Percentiles rank a stretch among this genome's conserved stretches.
Conservation (phyloP, 768 basidiomycete genomes). For the Porphyrellus cyaneotinctus region DNA sequence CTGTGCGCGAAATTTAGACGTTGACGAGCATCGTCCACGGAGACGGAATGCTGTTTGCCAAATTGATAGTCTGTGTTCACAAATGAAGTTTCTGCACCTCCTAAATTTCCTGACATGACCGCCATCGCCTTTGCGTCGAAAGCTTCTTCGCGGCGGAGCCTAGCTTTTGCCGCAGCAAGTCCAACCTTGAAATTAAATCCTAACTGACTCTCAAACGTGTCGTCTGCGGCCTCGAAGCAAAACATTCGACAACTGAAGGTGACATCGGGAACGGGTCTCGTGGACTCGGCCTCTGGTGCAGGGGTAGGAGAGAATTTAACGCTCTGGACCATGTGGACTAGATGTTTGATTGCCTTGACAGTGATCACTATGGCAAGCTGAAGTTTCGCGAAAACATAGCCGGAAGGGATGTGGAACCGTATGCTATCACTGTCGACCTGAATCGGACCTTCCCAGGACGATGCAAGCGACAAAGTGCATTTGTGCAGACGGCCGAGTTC, state of each 20-base stretch:
- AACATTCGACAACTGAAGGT: constrained; percentile 55
- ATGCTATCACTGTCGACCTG: constrained; percentile 57
- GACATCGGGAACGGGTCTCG: constrained; percentile 68
- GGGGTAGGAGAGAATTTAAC: constrained; percentile 53
- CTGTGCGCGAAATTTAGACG: constrained; percentile 68
- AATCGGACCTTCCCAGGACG: constrained; percentile 37
- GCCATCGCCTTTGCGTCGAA: constrained; percentile 76
- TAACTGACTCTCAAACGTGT: constrained; percentile 74
- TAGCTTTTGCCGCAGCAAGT: constrained; percentile 60
- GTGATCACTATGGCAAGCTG: constrained; percentile 66
- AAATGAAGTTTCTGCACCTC: constrained; percentile 31
- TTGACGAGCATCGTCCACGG: constrained; percentile 65
- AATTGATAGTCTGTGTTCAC: constrained; percentile 62
- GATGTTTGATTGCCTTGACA: constrained; percentile 70
- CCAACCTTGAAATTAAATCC: constrained; percentile 74
- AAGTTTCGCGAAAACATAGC: constrained; percentile 71
- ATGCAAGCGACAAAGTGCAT: constrained; percentile 41
- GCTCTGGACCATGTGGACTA: constrained; percentile 50
- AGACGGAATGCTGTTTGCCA: constrained; percentile 57
- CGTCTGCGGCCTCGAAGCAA: constrained; percentile 77
- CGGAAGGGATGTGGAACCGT: constrained; percentile 74
- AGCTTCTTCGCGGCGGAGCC: constrained; percentile 73
- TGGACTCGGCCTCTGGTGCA: constrained; percentile 64
- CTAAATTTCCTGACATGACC: constrained; percentile 36
- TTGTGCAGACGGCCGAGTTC: constrained; percentile 61